A percentile compares a stretch with the other conserved stretches of the same genome.
Conservation (phyloP, 768 basidiomycete genomes). For the Tylopilus balloui region DNA sequence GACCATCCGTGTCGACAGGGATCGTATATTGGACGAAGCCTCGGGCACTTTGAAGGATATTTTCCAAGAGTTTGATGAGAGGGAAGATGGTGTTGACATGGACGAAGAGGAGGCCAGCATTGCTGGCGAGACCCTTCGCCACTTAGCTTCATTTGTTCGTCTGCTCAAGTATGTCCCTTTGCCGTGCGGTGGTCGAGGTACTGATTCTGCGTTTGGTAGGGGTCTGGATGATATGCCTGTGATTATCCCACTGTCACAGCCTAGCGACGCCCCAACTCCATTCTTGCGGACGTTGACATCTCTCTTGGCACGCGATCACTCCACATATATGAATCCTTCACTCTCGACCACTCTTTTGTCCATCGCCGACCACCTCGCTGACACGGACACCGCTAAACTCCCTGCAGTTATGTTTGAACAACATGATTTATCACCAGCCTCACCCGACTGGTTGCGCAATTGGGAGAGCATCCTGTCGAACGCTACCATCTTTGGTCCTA, state of each 20-base stretch:
- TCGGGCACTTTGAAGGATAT: slow-evolving; percentile 68
- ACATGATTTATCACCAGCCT: slow-evolving; percentile 66
- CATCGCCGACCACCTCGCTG: slow-evolving; percentile 65
- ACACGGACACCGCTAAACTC: slow-evolving; percentile 60
- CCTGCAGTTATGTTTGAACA: slow-evolving; percentile 61
- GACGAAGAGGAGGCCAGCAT: slow-evolving; percentile 68
- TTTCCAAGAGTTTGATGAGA: slow-evolving; percentile 65
- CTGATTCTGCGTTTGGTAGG: slow-evolving; percentile 29
- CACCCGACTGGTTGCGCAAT: slow-evolving; percentile 64
- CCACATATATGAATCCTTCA: slow-evolving; percentile 52
- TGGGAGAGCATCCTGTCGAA: slow-evolving; percentile 60
- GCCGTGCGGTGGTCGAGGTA: neutral
- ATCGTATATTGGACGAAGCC: slow-evolving; percentile 63
- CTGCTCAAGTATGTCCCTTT: slow-evolving; percentile 48
- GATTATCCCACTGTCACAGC: slow-evolving; percentile 51
- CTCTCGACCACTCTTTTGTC: slow-evolving; percentile 61
- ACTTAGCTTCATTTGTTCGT: slow-evolving; percentile 54
- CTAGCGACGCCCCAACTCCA: slow-evolving; percentile 51
- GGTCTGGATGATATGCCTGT: slow-evolving; percentile 42
- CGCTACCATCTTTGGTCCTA: slow-evolving; percentile 37
- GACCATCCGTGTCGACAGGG: slow-evolving; percentile 36
- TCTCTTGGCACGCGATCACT: slow-evolving; percentile 60
- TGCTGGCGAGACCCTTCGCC: slow-evolving; percentile 56
- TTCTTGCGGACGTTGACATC: slow-evolving; percentile 59
- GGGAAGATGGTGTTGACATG: slow-evolving; percentile 50